These are phyloP conservation scores for Trypanosoma avium DNA, from an alignment of 208 protist species.

Conservation along the genomic window DNA sequence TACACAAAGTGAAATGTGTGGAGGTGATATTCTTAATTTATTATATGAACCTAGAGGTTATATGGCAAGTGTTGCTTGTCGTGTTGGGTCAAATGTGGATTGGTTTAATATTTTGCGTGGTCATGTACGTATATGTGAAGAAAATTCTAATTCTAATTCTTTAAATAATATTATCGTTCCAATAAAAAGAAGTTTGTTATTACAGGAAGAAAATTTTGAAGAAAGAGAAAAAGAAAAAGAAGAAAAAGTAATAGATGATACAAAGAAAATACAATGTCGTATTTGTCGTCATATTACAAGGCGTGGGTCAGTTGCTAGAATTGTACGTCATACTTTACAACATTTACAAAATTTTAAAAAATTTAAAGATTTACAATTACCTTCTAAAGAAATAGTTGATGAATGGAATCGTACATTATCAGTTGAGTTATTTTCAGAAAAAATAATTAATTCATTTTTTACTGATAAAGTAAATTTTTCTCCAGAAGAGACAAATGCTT, in stretches of 20 bases:
- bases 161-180: not conserved
- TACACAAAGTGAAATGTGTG: not conserved
- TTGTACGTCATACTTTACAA: slow-evolving; percentile 48
- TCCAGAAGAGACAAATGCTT: not conserved
- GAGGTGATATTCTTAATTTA: slow-evolving; percentile 55
- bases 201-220: not conserved
- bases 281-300: slow-evolving; percentile 53
- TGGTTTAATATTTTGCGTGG: slow-evolving; percentile 54
- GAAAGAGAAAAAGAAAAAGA: not conserved
- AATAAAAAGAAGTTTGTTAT: too few relatives aligned
- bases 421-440: slow-evolving; percentile 35
- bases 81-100: slow-evolving; percentile 43
- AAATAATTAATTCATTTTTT: slow-evolving; percentile 19
- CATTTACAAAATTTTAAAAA: slow-evolving; percentile 30
- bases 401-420: slow-evolving; percentile 49
- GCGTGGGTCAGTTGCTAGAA: slow-evolving; percentile 22
- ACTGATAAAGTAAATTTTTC: slow-evolving; percentile 3
- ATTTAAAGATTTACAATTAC: slow-evolving; percentile 5
- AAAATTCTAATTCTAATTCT: not conserved
- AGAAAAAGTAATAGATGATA: not conserved
- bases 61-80: slow-evolving; percentile 66
- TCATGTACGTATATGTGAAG: slow-evolving; percentile 41
- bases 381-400: slow-evolving; percentile 27
- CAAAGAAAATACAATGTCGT: slow-evolving; percentile 46
- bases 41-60: slow-evolving; percentile 74